Base-by-base conservation (phyloP, 2,329 filamentous ascomycete genomes). In the Aphanoascus verrucosus region DNA sequence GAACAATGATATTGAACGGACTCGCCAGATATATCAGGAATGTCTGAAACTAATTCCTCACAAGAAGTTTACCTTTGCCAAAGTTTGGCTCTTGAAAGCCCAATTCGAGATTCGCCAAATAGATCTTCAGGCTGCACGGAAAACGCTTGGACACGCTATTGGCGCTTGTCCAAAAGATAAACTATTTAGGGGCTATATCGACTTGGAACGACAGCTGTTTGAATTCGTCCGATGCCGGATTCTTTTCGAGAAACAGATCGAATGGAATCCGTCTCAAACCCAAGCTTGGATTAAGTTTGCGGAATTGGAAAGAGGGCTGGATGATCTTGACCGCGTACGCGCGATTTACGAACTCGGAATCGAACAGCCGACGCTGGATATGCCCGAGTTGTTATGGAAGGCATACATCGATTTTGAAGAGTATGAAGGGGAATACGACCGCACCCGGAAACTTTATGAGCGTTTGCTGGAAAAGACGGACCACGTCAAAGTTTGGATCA, bases 401-500 rank as follows among this genome's bases (percentile, higher is more conserved):
- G 83, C 89, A 1, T 98, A 95, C 69, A 97, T 98, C 62, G 93
- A 98, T 69, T 97, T 97, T 65, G 93, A 98, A 71, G 91, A 97
- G 66, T 88, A 94, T 63, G 88, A 95, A 69, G 87, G 84, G 63
- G 88, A 96, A 69, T 96, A 91, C 69, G 88, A 89, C 51, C 78
- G 83, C 47, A 88, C 89, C 3, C 79, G 93, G 47, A 74, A 75
- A 2, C 75, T 98, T 43, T 98, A 97, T 72, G 91, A 97, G 73
- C 82, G 91, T 6, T 78, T 98, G 11, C 78, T 98, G 42, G 77
- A 88, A 64, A 96, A 94, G 81, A 95, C 93, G n/a, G 85, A 93
- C 64, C 93, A 98, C 66, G 89, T 96, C 76, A 98, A 97, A 76
- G 93, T 98, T 56, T 98, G 93, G 93, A 94, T 93, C 69, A 91